Evolutionary conservation across 2,329 filamentous ascomycete genomes (phyloP), one percentile per base, ranked within the genome.

Genomic region (Hortaea sp.): DNA sequence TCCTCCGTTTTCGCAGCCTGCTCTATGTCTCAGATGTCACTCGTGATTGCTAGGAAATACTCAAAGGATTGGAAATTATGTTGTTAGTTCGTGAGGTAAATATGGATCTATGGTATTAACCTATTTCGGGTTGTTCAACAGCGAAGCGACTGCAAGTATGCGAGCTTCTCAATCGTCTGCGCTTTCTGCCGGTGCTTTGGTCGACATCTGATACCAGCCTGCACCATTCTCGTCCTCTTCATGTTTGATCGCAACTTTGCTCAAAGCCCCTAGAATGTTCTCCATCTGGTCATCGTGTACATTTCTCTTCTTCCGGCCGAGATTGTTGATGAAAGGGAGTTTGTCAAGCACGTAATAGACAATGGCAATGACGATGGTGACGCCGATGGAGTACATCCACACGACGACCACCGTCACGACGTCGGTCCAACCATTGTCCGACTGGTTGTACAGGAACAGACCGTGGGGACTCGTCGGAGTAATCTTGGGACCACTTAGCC

Each of bases 361-460:
- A 57, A 82, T 79, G 57, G 78, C 79, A 54, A 81, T 77, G 66
- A 82, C 72, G 58, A 82, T 76, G 50, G 75, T 77, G 49, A 82
- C 77, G 62, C 76, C 78, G 50, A 82, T 78, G n/a, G 77, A 80
- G 70, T 79, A 82, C 39, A 69, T 69, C 78, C 79, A 82, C 59
- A 82, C 68, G 52, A 81, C 69, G 46, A 84, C 77, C 29, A 81
- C 76, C 44, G 79, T 82, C 59, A 82, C 77, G 53, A 82, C 75
- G 63, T 79, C 77, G 51, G 73, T 73, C 63, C 76, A 72, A 53
- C 76, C 74, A 54, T 63, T 58, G 41, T 46, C 41, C 44, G 56
- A 57, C 56, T 65, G 57, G 50, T 57, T 53, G 51, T 53, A 56
- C 45, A 48, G 53, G 56, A 60, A 65, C 53, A 61, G 59, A 49